Percentiles rank a stretch among this genome's conserved stretches.
phyloP scores from a whole-genome alignment of 805 yeast species.

The Deakozyma indianensis region DNA sequence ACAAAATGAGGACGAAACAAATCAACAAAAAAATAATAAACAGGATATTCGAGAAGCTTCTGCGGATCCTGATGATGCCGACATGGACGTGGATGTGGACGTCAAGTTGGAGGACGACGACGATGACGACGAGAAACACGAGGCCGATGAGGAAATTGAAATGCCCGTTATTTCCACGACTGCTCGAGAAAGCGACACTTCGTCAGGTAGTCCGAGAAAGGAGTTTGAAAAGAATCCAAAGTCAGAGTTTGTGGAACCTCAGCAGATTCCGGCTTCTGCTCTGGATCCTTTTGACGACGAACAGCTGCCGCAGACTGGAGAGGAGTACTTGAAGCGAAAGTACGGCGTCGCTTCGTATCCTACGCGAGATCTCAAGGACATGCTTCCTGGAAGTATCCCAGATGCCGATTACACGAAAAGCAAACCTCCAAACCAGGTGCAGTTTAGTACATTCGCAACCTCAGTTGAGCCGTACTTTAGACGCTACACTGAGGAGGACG shows the following conservation, averaged over 20 bases:
- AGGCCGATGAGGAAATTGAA: neutral
- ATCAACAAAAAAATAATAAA: neutral
- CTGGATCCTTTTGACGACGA: slow-evolving; percentile 55
- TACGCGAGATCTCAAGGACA: slow-evolving; percentile 50
- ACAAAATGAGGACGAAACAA: neutral
- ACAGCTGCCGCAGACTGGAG: slow-evolving; percentile 52
- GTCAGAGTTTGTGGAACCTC: slow-evolving; percentile 59
- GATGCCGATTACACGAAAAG: slow-evolving; percentile 70
- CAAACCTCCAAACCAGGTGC: slow-evolving; percentile 84
- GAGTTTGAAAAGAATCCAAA: slow-evolving; percentile 45
- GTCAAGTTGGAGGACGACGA: neutral
- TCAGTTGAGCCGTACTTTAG: slow-evolving; percentile 79
- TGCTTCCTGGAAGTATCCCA: slow-evolving; percentile 82
- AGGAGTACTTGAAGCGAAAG: slow-evolving; percentile 57
- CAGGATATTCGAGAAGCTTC: too few species aligned
- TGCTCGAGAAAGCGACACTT: neutral
- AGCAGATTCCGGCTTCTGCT: slow-evolving; percentile 53
- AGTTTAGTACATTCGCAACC: slow-evolving; percentile 72
- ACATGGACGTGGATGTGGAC: neutral
- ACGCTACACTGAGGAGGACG: slow-evolving; percentile 64
- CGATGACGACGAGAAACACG: neutral
- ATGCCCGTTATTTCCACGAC: neutral
- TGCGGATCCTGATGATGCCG: neutral
- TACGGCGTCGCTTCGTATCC: slow-evolving; percentile 91
- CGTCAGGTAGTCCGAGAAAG: slow-evolving; percentile 13